Conservation (phyloP, 169 alveolate genomes). For the Cryptosporidium tyzzeri region DNA sequence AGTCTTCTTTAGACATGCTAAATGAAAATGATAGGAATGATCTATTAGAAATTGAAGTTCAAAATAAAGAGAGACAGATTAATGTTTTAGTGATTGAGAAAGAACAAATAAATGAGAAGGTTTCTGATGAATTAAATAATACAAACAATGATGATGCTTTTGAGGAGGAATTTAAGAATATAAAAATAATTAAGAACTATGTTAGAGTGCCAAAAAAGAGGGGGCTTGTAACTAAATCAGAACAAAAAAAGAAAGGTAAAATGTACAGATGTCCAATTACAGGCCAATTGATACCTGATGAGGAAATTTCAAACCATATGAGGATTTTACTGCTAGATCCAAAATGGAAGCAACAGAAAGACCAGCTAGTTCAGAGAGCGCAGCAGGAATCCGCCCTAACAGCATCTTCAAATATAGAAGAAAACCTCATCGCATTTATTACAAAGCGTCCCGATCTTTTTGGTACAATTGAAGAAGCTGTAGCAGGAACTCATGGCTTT, state of each 20-base stretch:
- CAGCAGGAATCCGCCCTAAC: slow-evolving; percentile 89
- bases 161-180: slow-evolving; percentile 84
- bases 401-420: slow-evolving; percentile 88
- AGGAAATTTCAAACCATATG: slow-evolving; percentile 94
- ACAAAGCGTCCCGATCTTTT: slow-evolving; percentile 91
- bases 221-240: slow-evolving; percentile 76
- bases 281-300: slow-evolving; percentile 91
- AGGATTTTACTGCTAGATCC: slow-evolving; percentile 95
- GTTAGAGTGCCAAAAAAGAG: slow-evolving; percentile 82
- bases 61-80: slow-evolving; percentile 70
- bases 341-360: slow-evolving; percentile 94
- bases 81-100: slow-evolving; percentile 47
- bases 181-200: slow-evolving; percentile 86
- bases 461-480: slow-evolving; percentile 92
- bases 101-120: slow-evolving; percentile 60
- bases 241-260: slow-evolving; percentile 35
- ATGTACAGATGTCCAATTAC: slow-evolving; percentile 96
- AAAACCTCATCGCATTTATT: slow-evolving; percentile 88
- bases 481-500: slow-evolving; percentile 16
- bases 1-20: slow-evolving; percentile 49
- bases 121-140: slow-evolving; percentile 41
- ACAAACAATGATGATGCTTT: slow-evolving; percentile 21
- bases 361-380: slow-evolving; percentile 88
- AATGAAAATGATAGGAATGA: slow-evolving; percentile 72
- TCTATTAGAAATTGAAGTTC: slow-evolving; percentile 62